These are phyloP conservation scores for Aspergillus novoparasiticus DNA, from an alignment of 2,329 filamentous ascomycete species.

Conservation along the genomic window DNA sequence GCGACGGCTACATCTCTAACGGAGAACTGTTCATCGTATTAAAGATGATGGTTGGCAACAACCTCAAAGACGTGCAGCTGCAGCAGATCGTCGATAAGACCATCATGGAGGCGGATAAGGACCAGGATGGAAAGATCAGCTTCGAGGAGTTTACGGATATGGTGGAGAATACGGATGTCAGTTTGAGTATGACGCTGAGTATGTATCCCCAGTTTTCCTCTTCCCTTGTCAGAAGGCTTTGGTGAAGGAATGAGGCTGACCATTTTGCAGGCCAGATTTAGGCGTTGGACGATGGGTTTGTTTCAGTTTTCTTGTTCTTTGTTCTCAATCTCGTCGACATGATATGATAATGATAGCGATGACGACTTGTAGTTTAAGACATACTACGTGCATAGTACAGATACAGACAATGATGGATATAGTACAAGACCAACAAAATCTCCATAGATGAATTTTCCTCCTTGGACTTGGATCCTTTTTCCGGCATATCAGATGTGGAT, in stretches of 20 bases:
- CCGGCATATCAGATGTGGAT: not conserved
- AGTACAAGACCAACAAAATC: not conserved
- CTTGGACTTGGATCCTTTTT: not conserved
- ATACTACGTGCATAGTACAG: not conserved
- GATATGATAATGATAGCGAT: slow-evolving; percentile 20
- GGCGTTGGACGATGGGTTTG: not conserved
- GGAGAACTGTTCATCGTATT: slow-evolving; percentile 98
- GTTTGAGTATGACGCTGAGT: slow-evolving; percentile 69
- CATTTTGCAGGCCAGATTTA: slow-evolving; percentile 23
- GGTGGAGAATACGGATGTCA: slow-evolving; percentile 88
- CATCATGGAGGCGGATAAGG: slow-evolving; percentile 98
- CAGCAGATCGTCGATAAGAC: slow-evolving; percentile 99
- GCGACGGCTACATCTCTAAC: slow-evolving; percentile 97
- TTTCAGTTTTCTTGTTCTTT: not conserved
- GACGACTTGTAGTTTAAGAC: slow-evolving; percentile 17
- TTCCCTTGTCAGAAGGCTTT: not conserved
- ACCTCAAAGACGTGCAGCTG: slow-evolving; percentile 97
- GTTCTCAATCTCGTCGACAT: slow-evolving; percentile 1
- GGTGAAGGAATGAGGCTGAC: slow-evolving; percentile 8
- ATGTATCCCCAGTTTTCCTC: slow-evolving; percentile 32
- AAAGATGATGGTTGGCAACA: slow-evolving; percentile 99
- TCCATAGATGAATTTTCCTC: not conserved
- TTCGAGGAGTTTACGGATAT: slow-evolving; percentile 99
- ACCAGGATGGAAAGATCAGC: slow-evolving; percentile 96
- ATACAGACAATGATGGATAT: not conserved